Evolutionary conservation across 371 early-diverging fungal genomes (phyloP), one percentile per base, ranked within the genome.

Genomic region (Rhizopus sp.): DNA sequence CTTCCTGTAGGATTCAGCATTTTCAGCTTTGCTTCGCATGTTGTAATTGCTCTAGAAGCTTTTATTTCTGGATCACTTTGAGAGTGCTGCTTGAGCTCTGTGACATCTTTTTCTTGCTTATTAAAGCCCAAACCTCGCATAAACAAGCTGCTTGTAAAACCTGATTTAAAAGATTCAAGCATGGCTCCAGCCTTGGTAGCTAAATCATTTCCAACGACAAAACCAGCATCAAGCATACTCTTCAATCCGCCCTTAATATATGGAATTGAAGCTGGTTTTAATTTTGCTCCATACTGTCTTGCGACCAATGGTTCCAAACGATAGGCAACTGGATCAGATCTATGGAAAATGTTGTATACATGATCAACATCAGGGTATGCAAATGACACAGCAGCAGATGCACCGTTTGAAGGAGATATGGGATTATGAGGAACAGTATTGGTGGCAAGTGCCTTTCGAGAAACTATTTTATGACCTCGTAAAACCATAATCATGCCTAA

Each of bases 201-300:
- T 40, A 91, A 69, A 33, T 81, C 90, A 37, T 73, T 80, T 5
- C 89, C 79, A 0, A 89, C 83, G 55, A 78, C 80, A 50, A 83
- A 81, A 32, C 85, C 75, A 13, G 83, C 84, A 58, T 86, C 74
- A 45, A 85, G 70, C 12, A 87, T 72, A 41, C 86, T 85, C 52
- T 83, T 90, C 7, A 92, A 70, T 1, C 94, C 94, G 6, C 94
- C 94, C 59, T 93, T 93, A 47, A 86, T 85, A 59, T 93, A 93
- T 1, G 88, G 88, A 37, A 93, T 81, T 3, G 83, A 79, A 6
- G 81, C 83, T 3, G 94, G 93, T 45, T 87, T 87, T 6, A 79
- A 57, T 39, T 78, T 74, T 0, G 72, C 63, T 0, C 75, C 71
- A 32, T 82, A 75, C 15, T 76, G 72, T 10, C 80, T 77, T 13